phyloP scores from a whole-genome alignment of 2,329 filamentous ascomycete species.

The Alternaria tenuissima region DNA sequence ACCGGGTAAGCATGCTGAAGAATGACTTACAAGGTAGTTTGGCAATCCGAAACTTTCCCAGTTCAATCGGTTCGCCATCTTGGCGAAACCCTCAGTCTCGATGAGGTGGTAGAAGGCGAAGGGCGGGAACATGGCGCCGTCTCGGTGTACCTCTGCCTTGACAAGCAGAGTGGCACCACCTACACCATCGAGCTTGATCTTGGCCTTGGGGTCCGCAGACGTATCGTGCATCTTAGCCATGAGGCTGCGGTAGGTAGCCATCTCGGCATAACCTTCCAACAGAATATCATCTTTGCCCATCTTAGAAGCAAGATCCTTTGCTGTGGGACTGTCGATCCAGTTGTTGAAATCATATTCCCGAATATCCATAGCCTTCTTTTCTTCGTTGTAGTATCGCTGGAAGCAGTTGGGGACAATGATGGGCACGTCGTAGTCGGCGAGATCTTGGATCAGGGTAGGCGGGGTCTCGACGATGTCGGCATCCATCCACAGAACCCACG shows the following conservation, averaged over 20 bases:
- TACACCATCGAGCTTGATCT: conserved; percentile 87
- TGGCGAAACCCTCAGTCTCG: conserved; percentile 97
- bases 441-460: conserved; percentile 83
- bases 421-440: conserved; percentile 86
- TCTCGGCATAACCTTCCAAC: conserved; percentile 89
- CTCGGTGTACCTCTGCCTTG: conserved; percentile 94
- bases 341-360: conserved; percentile 97
- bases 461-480: conserved; percentile 91
- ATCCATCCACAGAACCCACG: conserved; percentile 97
- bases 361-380: conserved; percentile 75
- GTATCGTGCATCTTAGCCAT: conserved; percentile 83
- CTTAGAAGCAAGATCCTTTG: conserved; percentile 74
- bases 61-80: conserved; percentile 90
- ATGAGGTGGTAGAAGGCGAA: conserved; percentile 97
- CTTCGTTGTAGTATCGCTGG: conserved; percentile 76
- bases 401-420: conserved; percentile 96
- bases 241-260: conserved; percentile 88
- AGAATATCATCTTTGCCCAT: conserved; percentile 94
- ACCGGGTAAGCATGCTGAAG: no score
- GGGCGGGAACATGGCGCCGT: conserved; percentile 97
- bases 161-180: conserved; percentile 92
- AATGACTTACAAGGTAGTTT: conserved; percentile 84
- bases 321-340: conserved; percentile 89
- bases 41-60: conserved; percentile 89
- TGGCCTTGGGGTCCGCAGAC: conserved; percentile 61